Evolutionary conservation across 495 filamentous ascomycete species (phyloP), one percentile per base, ranked within the genome.

Genomic region (Penicillium ochrochloron): DNA sequence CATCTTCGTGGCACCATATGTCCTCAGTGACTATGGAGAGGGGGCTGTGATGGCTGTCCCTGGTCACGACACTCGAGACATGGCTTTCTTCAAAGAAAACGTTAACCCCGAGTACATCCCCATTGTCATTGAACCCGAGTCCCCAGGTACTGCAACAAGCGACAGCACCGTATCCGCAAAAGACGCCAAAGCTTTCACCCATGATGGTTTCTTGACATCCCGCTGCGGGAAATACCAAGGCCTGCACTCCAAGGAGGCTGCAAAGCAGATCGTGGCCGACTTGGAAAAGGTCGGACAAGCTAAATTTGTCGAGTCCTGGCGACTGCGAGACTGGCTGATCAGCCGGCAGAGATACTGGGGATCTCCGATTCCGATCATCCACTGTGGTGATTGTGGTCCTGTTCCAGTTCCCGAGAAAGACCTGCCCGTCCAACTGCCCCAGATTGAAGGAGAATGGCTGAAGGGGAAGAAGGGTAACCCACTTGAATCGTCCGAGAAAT

Each of bases 11-110:
- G 90, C 93, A 5, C 89, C 92, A 0, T 97, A 96, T 64, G 93
- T 96, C n/a, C 79, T 94, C 6, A 88, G 89, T 33, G 90, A 93
- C 61, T 96, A 95, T 66, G 93, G 92, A n/a, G 88, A 90, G 58
- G 92, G 92, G 2, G 92, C 92, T 6, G 90, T 97, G 7, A 97
- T 97, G 93, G 93, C 92, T 42, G 93, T 97, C 25, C 93, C 93
- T 0, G 93, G 88, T 2, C 92, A 97, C 63, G 93, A 97, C 71
- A 70, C 79, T 0, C 83, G 91, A 39, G 93, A 97, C 66, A 80
- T 89, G 74, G 81, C 83, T 6, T 97, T 97, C 69, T 96, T 91
- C 89, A 88, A 83, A 60, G 80, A 88, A 46, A 92, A 95, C 64
- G 75, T 68, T 72, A 84, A 66, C 67, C 83, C 69, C 67, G 80